Evolutionary conservation across 208 protist species (phyloP).

Genomic region (Trichomonas gallinae): DNA sequence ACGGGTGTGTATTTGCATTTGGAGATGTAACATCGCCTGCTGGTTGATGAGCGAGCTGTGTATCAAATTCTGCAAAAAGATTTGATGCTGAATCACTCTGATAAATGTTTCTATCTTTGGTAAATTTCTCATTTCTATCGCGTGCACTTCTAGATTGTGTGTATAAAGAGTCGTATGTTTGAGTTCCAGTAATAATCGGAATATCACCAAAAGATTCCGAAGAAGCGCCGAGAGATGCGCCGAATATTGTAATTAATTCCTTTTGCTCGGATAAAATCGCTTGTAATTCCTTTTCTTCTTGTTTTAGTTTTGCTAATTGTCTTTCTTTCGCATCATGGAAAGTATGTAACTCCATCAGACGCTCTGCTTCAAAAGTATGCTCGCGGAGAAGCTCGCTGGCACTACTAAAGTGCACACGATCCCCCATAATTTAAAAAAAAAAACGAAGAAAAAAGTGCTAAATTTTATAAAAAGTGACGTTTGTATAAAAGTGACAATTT

Average conservation of each 20-base stretch:
- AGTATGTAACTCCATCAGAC: not conserved
- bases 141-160: not conserved
- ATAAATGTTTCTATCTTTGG: not conserved
- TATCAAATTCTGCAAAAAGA: not conserved
- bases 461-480: not conserved
- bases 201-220: not conserved
- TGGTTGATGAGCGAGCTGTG: not conserved
- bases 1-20: not conserved
- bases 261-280: not conserved
- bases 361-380: conserved; percentile 3
- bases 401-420: not conserved
- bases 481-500: too few relatives aligned
- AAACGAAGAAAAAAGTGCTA: not conserved
- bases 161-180: not conserved
- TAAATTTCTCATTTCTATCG: not conserved
- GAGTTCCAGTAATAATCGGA: not conserved
- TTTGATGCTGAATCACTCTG: not conserved
- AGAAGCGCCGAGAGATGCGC: not conserved
- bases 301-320: not conserved
- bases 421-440: not conserved
- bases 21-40: not conserved
- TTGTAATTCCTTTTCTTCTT: not conserved
- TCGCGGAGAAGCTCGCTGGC: not conserved
- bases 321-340: not conserved
- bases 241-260: not conserved